These are phyloP conservation scores for Aspergillus olivimuriae DNA, from an alignment of 495 filamentous ascomycete species.

Conservation along the genomic window DNA sequence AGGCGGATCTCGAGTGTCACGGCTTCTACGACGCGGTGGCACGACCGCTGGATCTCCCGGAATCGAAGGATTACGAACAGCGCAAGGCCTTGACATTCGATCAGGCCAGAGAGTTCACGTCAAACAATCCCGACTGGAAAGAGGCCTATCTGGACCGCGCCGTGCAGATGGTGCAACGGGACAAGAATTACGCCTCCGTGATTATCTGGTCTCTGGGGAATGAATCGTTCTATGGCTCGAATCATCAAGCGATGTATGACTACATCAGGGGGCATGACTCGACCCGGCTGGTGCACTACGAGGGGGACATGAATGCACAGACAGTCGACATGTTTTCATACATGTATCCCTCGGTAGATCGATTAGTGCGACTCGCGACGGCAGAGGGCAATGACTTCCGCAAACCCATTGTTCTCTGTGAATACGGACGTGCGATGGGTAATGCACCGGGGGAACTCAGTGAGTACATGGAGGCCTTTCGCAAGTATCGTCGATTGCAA, in stretches of 20 bases:
- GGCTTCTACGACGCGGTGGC: slow-evolving; percentile 52
- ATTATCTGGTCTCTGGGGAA: slow-evolving; percentile 70
- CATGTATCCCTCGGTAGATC: slow-evolving; percentile 57
- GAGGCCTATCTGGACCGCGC: slow-evolving; percentile 61
- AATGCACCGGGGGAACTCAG: slow-evolving; percentile 62
- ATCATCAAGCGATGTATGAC: slow-evolving; percentile 57
- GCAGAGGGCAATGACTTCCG: slow-evolving; percentile 36
- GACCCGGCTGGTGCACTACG: slow-evolving; percentile 58
- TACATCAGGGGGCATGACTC: slow-evolving; percentile 51
- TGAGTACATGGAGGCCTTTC: slow-evolving; percentile 59
- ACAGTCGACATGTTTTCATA: slow-evolving; percentile 59
- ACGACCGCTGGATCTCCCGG: slow-evolving; percentile 35
- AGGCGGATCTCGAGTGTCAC: slow-evolving; percentile 66
- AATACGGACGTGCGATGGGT: slow-evolving; percentile 68
- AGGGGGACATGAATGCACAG: slow-evolving; percentile 51
- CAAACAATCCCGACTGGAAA: slow-evolving; percentile 58
- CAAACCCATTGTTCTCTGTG: slow-evolving; percentile 59
- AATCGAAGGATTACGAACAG: slow-evolving; percentile 45
- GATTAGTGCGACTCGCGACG: slow-evolving; percentile 36
- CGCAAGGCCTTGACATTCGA: slow-evolving; percentile 47
- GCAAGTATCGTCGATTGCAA: slow-evolving; percentile 50
- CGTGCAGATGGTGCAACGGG: slow-evolving; percentile 54
- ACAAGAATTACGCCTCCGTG: slow-evolving; percentile 59
- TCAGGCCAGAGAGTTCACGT: slow-evolving; percentile 49
- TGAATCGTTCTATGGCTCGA: slow-evolving; percentile 61